Evolutionary conservation across 1,284 basidiomycete genomes (phyloP).

Genomic region (Irpex sp.): DNA sequence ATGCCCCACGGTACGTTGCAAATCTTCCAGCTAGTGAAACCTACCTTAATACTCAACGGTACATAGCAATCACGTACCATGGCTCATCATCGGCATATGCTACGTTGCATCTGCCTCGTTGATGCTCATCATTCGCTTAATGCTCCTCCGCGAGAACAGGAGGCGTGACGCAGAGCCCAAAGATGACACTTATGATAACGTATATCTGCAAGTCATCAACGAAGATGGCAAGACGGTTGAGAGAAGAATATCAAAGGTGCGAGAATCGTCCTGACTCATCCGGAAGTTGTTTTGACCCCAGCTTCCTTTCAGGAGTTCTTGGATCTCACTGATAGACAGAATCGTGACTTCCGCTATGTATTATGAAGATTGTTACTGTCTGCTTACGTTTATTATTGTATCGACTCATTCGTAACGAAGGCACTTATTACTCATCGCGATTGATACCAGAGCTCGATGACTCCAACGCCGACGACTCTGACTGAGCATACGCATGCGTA

Average conservation of each 20-base stretch:
- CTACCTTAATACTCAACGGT: too few relatives aligned
- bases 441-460: too few relatives aligned
- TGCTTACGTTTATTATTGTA: neutral
- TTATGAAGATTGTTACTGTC: conserved; percentile 20
- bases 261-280: conserved; percentile 10
- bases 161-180: conserved; percentile 54
- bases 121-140: conserved; percentile 47
- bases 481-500: too few relatives aligned
- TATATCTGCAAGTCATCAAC: conserved; percentile 51
- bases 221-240: conserved; percentile 48
- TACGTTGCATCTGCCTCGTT: conserved; percentile 45
- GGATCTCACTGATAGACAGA: conserved; percentile 66
- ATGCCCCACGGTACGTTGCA: conserved; percentile 50
- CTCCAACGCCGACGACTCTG: too few relatives aligned
- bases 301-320: conserved; percentile 34
- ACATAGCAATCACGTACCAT: conserved; percentile 56
- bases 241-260: conserved; percentile 60
- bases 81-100: conserved; percentile 60
- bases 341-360: conserved; percentile 60
- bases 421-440: too few relatives aligned
- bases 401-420: too few relatives aligned
- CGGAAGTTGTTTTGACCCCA: neutral
- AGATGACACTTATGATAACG: conserved; percentile 57
- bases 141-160: conserved; percentile 62
- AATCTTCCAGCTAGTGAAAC: neutral